Evolutionary conservation across 805 yeast species (phyloP).

Genomic region (Hanseniaspora nectarophila): DNA sequence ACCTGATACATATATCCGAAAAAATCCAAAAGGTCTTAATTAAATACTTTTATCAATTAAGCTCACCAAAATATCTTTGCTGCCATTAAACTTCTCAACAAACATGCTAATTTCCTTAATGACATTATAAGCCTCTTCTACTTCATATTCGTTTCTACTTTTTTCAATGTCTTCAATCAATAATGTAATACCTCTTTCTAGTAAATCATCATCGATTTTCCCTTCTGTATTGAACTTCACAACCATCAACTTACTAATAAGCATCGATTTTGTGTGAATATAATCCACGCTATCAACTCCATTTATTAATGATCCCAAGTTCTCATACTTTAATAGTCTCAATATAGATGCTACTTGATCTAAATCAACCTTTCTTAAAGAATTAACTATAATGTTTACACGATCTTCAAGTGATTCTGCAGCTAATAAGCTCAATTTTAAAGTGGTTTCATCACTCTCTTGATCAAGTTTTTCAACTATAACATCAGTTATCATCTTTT

Average conservation of each 20-base stretch:
- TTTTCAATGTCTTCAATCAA: background rate
- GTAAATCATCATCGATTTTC: background rate
- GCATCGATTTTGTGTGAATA: background rate
- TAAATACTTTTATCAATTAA: background rate
- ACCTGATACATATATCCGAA: background rate
- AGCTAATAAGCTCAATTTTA: conserved; percentile 20
- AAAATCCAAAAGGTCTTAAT: background rate
- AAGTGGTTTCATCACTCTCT: background rate
- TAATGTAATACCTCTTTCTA: background rate
- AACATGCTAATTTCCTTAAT: background rate
- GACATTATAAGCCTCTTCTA: background rate
- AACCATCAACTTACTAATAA: background rate
- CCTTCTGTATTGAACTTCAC: conserved; percentile 1
- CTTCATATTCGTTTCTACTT: background rate
- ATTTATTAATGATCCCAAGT: background rate
- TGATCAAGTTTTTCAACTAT: conserved; percentile 21
- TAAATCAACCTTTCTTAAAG: conserved; percentile 27
- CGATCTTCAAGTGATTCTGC: background rate
- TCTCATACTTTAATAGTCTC: background rate
- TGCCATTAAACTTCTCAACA: background rate
- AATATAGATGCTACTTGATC: conserved; percentile 16
- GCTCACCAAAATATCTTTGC: background rate
- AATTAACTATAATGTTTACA: conserved; percentile 27
- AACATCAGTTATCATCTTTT: conserved; percentile 25
- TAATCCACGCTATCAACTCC: background rate